These are phyloP conservation scores for Saccharomyces hybrid DNA, from an alignment of 1,139 yeast genomes.

Conservation along the genomic window DNA sequence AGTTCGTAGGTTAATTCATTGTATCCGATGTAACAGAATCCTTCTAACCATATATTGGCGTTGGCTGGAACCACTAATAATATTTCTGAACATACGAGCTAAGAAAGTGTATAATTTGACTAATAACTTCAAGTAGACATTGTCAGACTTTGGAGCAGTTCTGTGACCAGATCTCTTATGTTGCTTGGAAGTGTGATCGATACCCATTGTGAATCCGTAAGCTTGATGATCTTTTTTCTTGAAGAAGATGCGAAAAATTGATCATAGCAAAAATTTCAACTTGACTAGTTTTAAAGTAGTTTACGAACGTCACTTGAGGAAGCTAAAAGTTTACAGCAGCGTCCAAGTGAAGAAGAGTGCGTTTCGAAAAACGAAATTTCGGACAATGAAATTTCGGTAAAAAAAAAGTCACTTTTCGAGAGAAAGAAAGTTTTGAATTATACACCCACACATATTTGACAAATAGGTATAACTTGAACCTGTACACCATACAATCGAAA, in stretches of 20 bases:
- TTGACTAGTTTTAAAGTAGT: neutral
- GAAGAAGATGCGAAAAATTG: too few relatives aligned
- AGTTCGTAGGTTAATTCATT: neutral
- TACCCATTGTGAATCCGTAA: too few relatives aligned
- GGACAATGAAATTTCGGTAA: neutral
- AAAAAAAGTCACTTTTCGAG: neutral
- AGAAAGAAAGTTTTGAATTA: neutral
- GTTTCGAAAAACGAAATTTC: neutral
- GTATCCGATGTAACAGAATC: conserved; percentile 14
- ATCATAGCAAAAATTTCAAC: neutral
- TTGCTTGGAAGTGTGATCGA: too few relatives aligned
- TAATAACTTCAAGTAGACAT: too few relatives aligned
- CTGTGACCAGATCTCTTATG: too few relatives aligned
- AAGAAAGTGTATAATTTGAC: too few relatives aligned
- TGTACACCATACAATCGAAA: too few relatives aligned
- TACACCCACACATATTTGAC: too few relatives aligned
- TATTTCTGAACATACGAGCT: too few relatives aligned
- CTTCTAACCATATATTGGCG: conserved; percentile 4
- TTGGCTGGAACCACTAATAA: too few relatives aligned
- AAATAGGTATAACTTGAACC: too few relatives aligned
- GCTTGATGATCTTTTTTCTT: neutral
- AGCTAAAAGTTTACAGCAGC: neutral
- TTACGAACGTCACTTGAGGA: neutral
- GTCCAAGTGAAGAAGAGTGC: neutral
- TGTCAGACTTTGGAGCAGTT: too few relatives aligned